Conservation (phyloP, 2,329 filamentous ascomycete genomes). For the Cercospora zeina region DNA sequence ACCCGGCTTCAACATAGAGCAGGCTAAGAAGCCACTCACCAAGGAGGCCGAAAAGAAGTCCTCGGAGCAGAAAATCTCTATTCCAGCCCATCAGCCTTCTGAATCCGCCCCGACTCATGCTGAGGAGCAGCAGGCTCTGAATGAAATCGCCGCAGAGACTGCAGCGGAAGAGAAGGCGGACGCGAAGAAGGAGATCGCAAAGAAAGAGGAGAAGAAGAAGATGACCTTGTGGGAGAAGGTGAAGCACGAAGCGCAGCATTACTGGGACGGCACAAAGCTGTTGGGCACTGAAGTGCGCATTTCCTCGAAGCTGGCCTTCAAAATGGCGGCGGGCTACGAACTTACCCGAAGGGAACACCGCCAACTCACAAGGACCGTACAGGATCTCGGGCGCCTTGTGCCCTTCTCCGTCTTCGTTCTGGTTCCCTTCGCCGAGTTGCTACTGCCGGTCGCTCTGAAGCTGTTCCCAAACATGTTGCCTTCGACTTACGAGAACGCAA, state of each 20-base stretch:
- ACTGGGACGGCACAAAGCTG: constrained; percentile 98
- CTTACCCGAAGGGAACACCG: constrained; percentile 89
- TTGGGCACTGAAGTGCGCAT: constrained; percentile 90
- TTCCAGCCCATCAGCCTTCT: constrained; percentile 45
- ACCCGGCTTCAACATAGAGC: constrained; percentile 85
- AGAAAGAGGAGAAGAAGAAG: constrained; percentile 76
- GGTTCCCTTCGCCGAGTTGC: constrained; percentile 90
- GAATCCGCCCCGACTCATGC: constrained; percentile 51
- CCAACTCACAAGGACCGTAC: constrained; percentile 87
- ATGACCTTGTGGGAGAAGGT: constrained; percentile 87
- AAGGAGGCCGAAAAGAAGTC: constrained; percentile 52
- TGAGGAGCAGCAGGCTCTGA: constrained; percentile 54
- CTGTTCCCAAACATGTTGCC: constrained; percentile 97
- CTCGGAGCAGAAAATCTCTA: constrained; percentile 32
- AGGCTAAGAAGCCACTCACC: constrained; percentile 80
- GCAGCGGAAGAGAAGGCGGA: constrained; percentile 49
- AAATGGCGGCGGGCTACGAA: constrained; percentile 98
- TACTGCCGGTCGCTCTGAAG: constrained; percentile 87
- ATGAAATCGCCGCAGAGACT: constrained; percentile 65
- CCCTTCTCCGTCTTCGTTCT: constrained; percentile 97
- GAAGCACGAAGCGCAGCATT: constrained; percentile 90
- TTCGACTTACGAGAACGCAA: constrained; percentile 93
- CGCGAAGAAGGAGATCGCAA: constrained; percentile 59
- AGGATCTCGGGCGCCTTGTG: constrained; percentile 87
- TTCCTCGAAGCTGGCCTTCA: constrained; percentile 84